phyloP scores from a whole-genome alignment of 1,139 yeast species.

The Petasospora rhodanensis region DNA sequence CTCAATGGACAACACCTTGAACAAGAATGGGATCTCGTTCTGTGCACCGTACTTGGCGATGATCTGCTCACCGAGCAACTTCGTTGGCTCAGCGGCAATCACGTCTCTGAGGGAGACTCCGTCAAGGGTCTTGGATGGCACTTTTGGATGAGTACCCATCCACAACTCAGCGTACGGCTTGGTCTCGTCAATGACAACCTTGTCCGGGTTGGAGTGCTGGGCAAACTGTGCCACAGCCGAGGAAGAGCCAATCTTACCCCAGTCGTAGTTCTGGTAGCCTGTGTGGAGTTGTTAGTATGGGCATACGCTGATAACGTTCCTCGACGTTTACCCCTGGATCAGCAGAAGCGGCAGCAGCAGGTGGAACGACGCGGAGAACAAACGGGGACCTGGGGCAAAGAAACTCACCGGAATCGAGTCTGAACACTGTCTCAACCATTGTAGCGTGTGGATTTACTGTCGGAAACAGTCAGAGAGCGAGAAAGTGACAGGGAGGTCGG shows the following conservation, averaged over 20 bases:
- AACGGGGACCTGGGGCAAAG: not conserved
- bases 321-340: too few species aligned
- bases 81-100: conserved; percentile 54
- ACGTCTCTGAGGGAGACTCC: conserved; percentile 61
- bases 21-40: conserved; percentile 81
- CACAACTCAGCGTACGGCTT: conserved; percentile 90
- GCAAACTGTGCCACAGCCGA: conserved; percentile 92
- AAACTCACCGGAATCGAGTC: conserved; percentile 34
- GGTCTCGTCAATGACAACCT: conserved; percentile 55
- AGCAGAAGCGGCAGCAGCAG: too few species aligned
- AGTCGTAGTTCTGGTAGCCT: conserved; percentile 69
- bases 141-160: conserved; percentile 98
- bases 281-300: conserved; percentile 1
- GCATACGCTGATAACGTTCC: too few species aligned
- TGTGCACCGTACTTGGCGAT: conserved; percentile 61
- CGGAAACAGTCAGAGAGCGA: conserved; percentile 11
- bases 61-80: conserved; percentile 53
- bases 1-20: conserved; percentile 87
- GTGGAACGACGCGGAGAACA: not conserved
- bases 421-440: conserved; percentile 32
- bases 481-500: not conserved
- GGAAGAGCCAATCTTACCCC: conserved; percentile 82
- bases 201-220: conserved; percentile 55
- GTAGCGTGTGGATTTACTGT: conserved; percentile 1
- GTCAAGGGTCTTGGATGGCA: conserved; percentile 67